Base-by-base conservation (phyloP, 768 basidiomycete species). In the Boletus bicolor region DNA sequence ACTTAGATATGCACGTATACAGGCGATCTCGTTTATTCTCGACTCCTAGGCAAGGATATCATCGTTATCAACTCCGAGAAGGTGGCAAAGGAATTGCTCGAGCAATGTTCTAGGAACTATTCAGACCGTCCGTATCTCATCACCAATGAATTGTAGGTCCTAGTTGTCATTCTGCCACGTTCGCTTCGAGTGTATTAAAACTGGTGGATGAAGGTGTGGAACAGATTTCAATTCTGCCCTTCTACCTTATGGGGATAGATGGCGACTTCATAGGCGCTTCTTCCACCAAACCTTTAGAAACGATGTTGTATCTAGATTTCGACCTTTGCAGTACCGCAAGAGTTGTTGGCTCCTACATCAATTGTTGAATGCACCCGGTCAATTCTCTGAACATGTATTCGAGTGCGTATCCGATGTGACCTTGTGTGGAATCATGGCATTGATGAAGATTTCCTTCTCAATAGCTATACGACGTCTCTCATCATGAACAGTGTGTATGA, bases 341-440 rank as follows among this genome's bases (percentile, higher is more conserved):
- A 54, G 66, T 4, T 67, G 72, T 51, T 55, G 47, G 4, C 59
- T 74, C 24, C 66, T 77, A 21, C 65, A 56, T 3, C 65, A 62
- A 7, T 58, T 77, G 14, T 38, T 74, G 2, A 65, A 68, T n/a
- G 44, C 64, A 7, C 71, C 74, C 36, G 70, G 72, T 15, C 58
- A 67, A 44, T 57, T 73, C 32, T 44, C 64, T 7, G 66, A 65
- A 10, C 72, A 73, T 46, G 48, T 74, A 7, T 63, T 67, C n/a
- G 67, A 73, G 77, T 60, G 21, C 6, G 56, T 50, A 12, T 6
- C 30, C 2, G 9, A 43, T 1, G 4, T 30, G 28, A 30, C 28
- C 7, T 7, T 30, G 7, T 30, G 6, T 10, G 1, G 35, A 32
- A 32, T 32, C 1, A 30, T 30, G 5, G 1, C 3, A 32, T 9